Evolutionary conservation across 306 rosid genomes (phyloP), one percentile per base, ranked within the genome.

Genomic region (Trifolium subterraneum): DNA sequence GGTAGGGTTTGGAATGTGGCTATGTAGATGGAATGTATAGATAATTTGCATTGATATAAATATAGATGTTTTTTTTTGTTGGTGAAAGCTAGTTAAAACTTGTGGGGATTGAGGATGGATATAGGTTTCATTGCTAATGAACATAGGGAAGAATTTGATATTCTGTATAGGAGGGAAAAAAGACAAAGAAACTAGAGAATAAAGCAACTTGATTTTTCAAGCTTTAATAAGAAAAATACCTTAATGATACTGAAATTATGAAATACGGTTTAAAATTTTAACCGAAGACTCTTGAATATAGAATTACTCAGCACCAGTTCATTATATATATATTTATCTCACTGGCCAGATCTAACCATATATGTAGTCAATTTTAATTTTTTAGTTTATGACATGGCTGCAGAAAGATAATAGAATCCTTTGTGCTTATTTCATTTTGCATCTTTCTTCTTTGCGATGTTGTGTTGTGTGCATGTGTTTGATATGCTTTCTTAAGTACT

Each of bases 401-500:
- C 62, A 23, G 77, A 56, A 31, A 68, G 44, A 71, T 66, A 59
- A 35, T 42, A 77, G 29, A 62, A 77, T 39, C 18, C 10, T 55
- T 36, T 76, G 68, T 29, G 60, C 14, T 22, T 77, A n/a, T 51
- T 39, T 35, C 33, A 41, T 71, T 75, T 41, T 7, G 31, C 62
- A n/a, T 61, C 15, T 41, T 42, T 63, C 50, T 68, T 58, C 64
- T 50, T 61, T 68, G 54, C 23, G 38, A 35, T 70, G 60, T 16
- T 68, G 18, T 70, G 60, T 16, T 68, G 18, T 44, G 25, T 58
- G 19, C 14, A 6, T 47, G 42, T 42, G 14, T 70, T n/a, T 36
- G 25, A 58, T 39, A 38, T 39, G 66, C 61, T 55, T 81, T 59
- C 71, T 54, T 54, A 56, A 16, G 50, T 62, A 7, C 42, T 48